Base-by-base conservation (phyloP, 2,329 filamentous ascomycete species). In the Fusarium chuoi region DNA sequence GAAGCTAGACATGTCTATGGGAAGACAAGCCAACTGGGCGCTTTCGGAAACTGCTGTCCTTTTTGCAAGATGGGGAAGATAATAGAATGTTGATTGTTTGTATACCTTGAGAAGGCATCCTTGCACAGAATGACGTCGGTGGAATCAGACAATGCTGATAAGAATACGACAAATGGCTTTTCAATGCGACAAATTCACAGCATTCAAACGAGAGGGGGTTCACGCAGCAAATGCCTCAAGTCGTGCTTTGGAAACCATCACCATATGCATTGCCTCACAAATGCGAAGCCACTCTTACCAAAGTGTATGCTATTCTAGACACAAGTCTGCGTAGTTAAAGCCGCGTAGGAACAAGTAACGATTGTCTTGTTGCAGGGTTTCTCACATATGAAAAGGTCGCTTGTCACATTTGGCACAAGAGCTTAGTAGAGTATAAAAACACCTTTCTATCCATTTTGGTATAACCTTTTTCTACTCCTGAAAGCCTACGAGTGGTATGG, bases 371-470 rank as follows among this genome's bases (percentile, higher is more conserved):
- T 42, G 26, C 24, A 30, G 20, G n/a, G 20, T 42, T n/a, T 28
- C 36, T 30, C 36, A 11, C 36, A n/a, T 18, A 30, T n/a, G 24
- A n/a, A 26, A 28, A 18, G 18, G 18, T 36, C 26, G 24, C 20
- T n/a, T 42, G 41, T 41, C 20, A 30, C 36, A 18, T 17, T 10
- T 18, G 20, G 26, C 24, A 28, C 24, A 14, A 18, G 35, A 42
- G 42, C 36, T 28, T 18, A 30, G 30, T n/a, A 55, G 24, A 55
- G 15, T 42, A 41, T 55, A 66, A 60, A 55, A 76, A 78, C 74
- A 78, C 76, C 76, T 62, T 71, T 78, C 76, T 78, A 78, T 76
- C 76, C 76, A 74, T 74, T 78, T 78, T 78, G 76, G 73, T 78
- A 78, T 78, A 73, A 77, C 75, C 76, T 68, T 77, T 76, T 73